Base-by-base conservation (phyloP, 495 filamentous ascomycete genomes). In the Astrothelium macrocarpum region DNA sequence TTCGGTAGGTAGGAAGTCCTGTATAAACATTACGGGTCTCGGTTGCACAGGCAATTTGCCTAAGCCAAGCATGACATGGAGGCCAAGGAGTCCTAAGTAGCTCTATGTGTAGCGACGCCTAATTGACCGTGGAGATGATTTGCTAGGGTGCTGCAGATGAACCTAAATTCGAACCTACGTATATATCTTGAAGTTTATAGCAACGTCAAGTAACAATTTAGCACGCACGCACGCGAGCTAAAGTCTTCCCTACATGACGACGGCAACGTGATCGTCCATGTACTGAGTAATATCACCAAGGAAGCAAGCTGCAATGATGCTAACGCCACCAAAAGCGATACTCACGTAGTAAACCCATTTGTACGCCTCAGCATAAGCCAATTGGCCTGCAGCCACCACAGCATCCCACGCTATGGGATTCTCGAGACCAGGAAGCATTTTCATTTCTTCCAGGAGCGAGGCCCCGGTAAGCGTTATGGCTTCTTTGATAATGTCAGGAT, bases 191-290 rank as follows among this genome's bases (percentile, higher is more conserved):
- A n/a, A n/a, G n/a, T n/a, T n/a, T n/a, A n/a, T n/a, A n/a, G n/a
- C n/a, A n/a, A n/a, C n/a, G n/a, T n/a, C n/a, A n/a, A n/a, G n/a
- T n/a, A n/a, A n/a, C n/a, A n/a, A n/a, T n/a, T n/a, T n/a, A n/a
- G n/a, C n/a, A n/a, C n/a, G n/a, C n/a, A n/a, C n/a, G n/a, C n/a
- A n/a, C n/a, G n/a, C n/a, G n/a, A n/a, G n/a, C n/a, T n/a, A n/a
- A n/a, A n/a, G n/a, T n/a, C 16, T 25, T 26, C 25, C 29, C 71
- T 75, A 78, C 68, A 89, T 84, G 39, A 85, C 80, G 18, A 87
- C 86, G 0, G 85, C 85, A 29, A 89, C 80, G 74, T 86, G 80
- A 71, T 88, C 84, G 71, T 86, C 82, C 80, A 89, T 84, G 67
- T 84, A 87, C 74, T 80, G 72, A n/a, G 71, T 71, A 59, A 89